Evolutionary conservation across 345 rosid genomes (phyloP).

Genomic region (Rhodomyrtus tomentosa): DNA sequence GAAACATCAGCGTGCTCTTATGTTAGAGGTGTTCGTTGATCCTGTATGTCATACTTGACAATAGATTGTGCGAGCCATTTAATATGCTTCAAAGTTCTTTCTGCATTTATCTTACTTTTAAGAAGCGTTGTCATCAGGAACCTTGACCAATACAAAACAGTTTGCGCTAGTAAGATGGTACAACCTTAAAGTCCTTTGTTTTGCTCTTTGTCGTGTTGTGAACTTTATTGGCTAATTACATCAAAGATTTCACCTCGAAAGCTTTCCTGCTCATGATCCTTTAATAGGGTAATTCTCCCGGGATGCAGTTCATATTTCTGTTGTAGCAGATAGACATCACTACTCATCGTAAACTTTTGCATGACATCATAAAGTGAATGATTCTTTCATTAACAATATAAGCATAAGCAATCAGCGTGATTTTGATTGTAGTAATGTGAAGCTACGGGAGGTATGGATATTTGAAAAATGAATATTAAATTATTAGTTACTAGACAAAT

Average conservation of each 20-base stretch:
- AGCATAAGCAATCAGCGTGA: neutral
- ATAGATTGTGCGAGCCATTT: neutral
- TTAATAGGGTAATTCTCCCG: neutral
- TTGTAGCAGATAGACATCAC: neutral
- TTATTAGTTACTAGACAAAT: neutral
- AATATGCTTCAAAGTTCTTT: neutral
- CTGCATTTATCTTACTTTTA: neutral
- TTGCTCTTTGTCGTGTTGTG: neutral
- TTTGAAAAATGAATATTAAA: neutral
- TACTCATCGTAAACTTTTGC: neutral
- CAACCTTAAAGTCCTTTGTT: neutral
- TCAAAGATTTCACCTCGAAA: neutral
- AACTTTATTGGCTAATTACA: neutral
- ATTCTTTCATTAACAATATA: neutral
- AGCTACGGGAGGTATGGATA: neutral
- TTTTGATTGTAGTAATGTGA: neutral
- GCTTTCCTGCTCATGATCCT: neutral
- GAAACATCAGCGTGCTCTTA: neutral
- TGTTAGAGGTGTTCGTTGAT: neutral
- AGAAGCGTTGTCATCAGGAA: neutral
- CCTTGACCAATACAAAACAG: neutral
- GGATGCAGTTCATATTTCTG: neutral
- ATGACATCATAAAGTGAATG: neutral
- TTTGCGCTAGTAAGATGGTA: neutral
- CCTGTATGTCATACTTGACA: neutral